Percentiles rank a stretch among this genome's conserved stretches.
These are phyloP conservation scores for Gossypium rotundifolium DNA, from an alignment of 345 rosid species.

Conservation along the genomic window DNA sequence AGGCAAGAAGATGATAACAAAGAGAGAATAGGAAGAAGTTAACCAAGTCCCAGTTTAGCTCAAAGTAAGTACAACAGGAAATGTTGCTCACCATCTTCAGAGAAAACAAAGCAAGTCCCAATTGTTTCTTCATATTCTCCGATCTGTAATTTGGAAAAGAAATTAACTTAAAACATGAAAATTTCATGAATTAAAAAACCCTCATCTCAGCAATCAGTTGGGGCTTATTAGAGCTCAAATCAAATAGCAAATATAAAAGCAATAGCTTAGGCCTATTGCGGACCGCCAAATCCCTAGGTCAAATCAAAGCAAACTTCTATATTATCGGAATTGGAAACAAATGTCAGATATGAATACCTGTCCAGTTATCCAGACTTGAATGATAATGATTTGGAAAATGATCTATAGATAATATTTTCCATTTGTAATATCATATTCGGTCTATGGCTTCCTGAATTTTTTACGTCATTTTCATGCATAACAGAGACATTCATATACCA, in stretches of 20 bases:
- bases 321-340: neutral
- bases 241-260: neutral
- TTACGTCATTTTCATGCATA: neutral
- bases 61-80: neutral
- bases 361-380: neutral
- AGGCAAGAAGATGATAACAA: neutral
- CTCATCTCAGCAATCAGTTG: too few species aligned
- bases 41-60: neutral
- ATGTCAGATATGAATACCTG: neutral
- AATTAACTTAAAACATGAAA: neutral
- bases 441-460: neutral
- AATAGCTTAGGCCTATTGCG: neutral
- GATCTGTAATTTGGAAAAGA: slow-evolving; percentile 27
- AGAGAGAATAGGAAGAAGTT: neutral
- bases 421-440: neutral
- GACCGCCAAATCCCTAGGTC: neutral
- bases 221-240: neutral
- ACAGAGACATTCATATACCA: neutral
- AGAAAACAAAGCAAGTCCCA: slow-evolving; percentile 48
- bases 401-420: neutral
- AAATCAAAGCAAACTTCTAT: neutral
- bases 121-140: slow-evolving; percentile 59
- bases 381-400: neutral
- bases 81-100: slow-evolving; percentile 37
- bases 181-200: neutral